A percentile compares a stretch with the other conserved stretches of the same genome.
Evolutionary conservation across 164 flowering plant species (phyloP).

Genomic region (Vitis cinerea): DNA sequence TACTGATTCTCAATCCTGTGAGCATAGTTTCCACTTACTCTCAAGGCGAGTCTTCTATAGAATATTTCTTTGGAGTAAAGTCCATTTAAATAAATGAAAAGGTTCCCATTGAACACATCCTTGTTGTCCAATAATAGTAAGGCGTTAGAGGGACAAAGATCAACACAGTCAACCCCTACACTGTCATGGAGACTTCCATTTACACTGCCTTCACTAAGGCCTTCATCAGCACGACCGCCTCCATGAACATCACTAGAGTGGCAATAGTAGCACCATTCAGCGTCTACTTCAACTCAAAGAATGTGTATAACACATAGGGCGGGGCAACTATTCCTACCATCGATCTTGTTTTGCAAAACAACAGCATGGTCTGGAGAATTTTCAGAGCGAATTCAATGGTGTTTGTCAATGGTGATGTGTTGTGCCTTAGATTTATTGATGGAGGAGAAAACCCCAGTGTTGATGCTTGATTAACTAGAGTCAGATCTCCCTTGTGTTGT

Average conservation of each 20-base stretch:
- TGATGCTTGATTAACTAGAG: too few relatives aligned
- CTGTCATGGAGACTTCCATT: constrained; percentile 33
- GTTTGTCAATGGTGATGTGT: constrained; percentile 4
- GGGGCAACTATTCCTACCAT: constrained; percentile 8
- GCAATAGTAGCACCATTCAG: constrained; percentile 27
- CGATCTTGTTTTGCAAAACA: too few relatives aligned
- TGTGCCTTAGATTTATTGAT: constrained; percentile 25
- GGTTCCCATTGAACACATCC: constrained; percentile 17
- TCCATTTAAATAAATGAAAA: constrained; percentile 29
- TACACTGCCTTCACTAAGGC: constrained; percentile 23
- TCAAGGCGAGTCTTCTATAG: constrained; percentile 25
- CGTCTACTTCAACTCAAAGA: constrained; percentile 24
- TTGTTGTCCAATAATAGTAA: constrained; percentile 22
- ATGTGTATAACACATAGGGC: constrained; percentile 18
- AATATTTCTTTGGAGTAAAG: constrained; percentile 39
- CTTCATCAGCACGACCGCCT: constrained; percentile 8
- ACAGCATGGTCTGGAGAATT: too few relatives aligned
- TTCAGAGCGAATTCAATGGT: too few relatives aligned
- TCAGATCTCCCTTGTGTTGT: too few relatives aligned
- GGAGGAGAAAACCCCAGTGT: constrained; percentile 11
- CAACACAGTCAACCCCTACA: constrained; percentile 45
- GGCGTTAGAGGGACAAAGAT: constrained; percentile 39
- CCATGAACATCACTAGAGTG: constrained; percentile 23
- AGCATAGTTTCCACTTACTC: constrained; percentile 18
- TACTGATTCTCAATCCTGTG: constrained; percentile 30